Evolutionary conservation across 768 basidiomycete genomes (phyloP).

Genomic region (Fomitopsis serialis): DNA sequence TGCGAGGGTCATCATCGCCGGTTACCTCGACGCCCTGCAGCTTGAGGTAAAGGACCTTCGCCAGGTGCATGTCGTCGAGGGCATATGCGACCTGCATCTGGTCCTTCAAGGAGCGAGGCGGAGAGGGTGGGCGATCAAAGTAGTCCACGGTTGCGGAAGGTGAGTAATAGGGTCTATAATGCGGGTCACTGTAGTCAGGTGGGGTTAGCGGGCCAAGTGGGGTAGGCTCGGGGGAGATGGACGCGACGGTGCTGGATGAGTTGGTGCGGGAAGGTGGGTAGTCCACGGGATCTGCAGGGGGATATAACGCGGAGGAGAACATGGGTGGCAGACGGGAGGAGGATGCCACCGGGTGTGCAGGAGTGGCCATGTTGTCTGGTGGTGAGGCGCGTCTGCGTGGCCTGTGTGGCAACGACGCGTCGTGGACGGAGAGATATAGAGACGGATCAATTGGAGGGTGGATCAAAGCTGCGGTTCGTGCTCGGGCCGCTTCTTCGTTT

Average conservation of each 20-base stretch:
- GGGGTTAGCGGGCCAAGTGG: constrained; percentile 22
- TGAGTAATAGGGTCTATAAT: constrained; percentile 29
- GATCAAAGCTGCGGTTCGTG: constrained; percentile 5
- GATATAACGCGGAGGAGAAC: constrained; percentile 4
- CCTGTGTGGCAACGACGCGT: constrained; percentile 1
- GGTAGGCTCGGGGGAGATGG: constrained; percentile 17
- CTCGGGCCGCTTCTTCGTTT: constrained; percentile 9
- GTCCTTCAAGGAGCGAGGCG: constrained; percentile 48
- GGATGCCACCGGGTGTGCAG: constrained; percentile 13
- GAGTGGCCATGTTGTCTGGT: neutral
- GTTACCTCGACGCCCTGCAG: constrained; percentile 57
- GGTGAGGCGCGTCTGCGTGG: constrained; percentile 10
- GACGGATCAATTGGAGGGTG: neutral
- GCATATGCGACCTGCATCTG: constrained; percentile 66
- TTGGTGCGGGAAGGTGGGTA: constrained; percentile 12
- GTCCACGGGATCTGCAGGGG: constrained; percentile 8
- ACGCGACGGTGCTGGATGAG: constrained; percentile 19
- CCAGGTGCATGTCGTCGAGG: constrained; percentile 59
- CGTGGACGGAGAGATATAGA: neutral
- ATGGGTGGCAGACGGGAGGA: constrained; percentile 14
- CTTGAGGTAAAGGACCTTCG: constrained; percentile 57
- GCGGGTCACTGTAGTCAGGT: constrained; percentile 23
- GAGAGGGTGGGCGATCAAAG: constrained; percentile 39
- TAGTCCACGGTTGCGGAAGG: constrained; percentile 30
- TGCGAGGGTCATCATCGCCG: constrained; percentile 56